Conservation (phyloP, 1,284 basidiomycete species). For the Anthracocystis panici-leucophaei region DNA sequence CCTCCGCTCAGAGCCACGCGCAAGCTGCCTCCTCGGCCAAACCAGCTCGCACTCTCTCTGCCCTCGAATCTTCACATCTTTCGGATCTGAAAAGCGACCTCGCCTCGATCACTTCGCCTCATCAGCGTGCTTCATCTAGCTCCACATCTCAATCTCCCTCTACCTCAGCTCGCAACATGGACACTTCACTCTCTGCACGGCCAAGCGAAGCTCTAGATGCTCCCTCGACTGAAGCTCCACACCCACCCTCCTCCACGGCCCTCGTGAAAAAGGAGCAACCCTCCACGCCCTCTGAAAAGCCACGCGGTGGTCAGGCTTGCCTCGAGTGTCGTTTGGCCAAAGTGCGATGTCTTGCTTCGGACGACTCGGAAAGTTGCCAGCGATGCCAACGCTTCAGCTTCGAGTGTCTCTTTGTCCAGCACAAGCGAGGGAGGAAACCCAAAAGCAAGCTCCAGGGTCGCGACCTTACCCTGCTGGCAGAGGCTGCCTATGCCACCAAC, state of each 20-base stretch:
- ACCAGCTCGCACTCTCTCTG: conserved; percentile 9
- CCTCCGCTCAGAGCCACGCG: conserved; percentile 6
- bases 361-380: conserved; percentile 43
- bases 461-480: conserved; percentile 45
- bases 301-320: conserved; percentile 51
- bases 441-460: conserved; percentile 53
- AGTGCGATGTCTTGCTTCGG: conserved; percentile 42
- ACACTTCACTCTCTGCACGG: not conserved
- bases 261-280: conserved; percentile 18
- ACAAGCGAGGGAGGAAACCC: conserved; percentile 51
- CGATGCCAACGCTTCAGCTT: conserved; percentile 52
- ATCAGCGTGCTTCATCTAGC: conserved; percentile 26
- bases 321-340: conserved; percentile 52
- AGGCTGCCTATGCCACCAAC: conserved; percentile 48
- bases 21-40: conserved; percentile 13
- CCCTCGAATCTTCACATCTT: conserved; percentile 15
- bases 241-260: conserved; percentile 8
- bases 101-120: conserved; percentile 26
- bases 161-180: conserved; percentile 11
- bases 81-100: conserved; percentile 29
- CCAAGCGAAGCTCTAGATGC: conserved; percentile 1
- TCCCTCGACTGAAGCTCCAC: conserved; percentile 6
- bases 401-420: conserved; percentile 52
- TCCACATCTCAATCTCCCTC: conserved; percentile 12
- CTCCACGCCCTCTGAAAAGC: conserved; percentile 39